Evolutionary conservation across 2,329 filamentous ascomycete species (phyloP).

Genomic region (Fusarium nelsonii): DNA sequence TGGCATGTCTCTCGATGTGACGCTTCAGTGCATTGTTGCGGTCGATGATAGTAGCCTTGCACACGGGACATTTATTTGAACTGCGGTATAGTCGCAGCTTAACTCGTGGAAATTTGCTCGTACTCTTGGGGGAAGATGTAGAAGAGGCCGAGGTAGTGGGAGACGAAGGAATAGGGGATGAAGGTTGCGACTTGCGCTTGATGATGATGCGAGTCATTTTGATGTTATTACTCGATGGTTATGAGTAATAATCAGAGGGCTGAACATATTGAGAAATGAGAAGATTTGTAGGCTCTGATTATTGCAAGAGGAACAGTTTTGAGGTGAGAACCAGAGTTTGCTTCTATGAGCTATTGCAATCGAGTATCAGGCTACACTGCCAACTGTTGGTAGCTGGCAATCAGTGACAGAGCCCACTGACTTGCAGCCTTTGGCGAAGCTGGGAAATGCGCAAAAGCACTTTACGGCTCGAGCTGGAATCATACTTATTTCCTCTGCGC

Average conservation of each 20-base stretch:
- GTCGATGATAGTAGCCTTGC: conserved; percentile 13
- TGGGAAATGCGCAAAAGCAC: background rate
- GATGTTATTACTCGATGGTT: too few relatives aligned
- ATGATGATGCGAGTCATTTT: conserved; percentile 5
- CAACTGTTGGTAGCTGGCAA: background rate
- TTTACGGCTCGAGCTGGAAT: fast-evolving
- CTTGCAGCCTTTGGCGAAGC: background rate
- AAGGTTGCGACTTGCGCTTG: background rate
- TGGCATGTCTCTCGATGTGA: conserved; percentile 23
- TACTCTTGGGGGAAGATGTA: background rate
- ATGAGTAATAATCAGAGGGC: fast-evolving
- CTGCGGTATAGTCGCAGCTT: background rate
- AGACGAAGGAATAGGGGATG: background rate
- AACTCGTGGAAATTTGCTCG: fast-evolving
- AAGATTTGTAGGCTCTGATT: too few relatives aligned
- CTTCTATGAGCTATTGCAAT: too few relatives aligned
- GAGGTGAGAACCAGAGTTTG: too few relatives aligned
- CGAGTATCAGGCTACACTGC: background rate
- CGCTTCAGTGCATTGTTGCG: conserved; percentile 5
- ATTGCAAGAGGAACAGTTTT: too few relatives aligned
- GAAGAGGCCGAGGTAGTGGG: background rate
- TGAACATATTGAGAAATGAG: fast-evolving
- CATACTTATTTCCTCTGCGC: fast-evolving
- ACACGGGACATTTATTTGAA: conserved; percentile 10
- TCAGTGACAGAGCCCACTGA: background rate